phyloP scores from a whole-genome alignment of 441 rosid genomes.

The Eutrema salsugineum region DNA sequence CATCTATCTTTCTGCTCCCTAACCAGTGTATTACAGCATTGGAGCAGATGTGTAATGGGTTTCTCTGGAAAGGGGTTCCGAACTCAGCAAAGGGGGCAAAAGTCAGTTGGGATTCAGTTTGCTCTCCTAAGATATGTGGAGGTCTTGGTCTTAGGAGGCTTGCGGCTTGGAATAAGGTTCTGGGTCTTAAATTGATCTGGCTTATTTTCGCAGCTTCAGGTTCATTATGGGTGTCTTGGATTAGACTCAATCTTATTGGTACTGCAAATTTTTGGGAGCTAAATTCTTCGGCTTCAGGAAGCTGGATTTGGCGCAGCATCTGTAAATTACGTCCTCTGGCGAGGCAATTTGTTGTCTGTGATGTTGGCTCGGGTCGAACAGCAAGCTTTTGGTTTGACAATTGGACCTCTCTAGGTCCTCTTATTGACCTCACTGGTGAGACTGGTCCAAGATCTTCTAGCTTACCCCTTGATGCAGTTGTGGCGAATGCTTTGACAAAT shows the following conservation, averaged over 20 bases:
- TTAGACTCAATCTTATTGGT: not conserved
- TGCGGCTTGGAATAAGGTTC: not conserved
- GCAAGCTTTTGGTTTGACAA: no score
- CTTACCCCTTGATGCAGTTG: rapidly evolving
- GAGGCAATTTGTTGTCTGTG: no score
- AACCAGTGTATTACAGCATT: not conserved
- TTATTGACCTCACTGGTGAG: no score
- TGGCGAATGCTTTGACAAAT: no score
- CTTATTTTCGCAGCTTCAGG: not conserved
- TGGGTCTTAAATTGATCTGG: not conserved
- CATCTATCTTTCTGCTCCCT: not conserved
- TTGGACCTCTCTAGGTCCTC: no score
- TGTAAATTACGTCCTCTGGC: no score
- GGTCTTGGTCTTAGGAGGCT: not conserved
- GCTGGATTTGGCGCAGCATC: no score
- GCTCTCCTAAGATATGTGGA: not conserved
- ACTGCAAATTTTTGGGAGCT: no score
- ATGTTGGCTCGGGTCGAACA: no score
- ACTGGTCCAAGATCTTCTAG: no score
- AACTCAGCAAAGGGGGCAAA: not conserved
- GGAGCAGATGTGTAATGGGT: not conserved
- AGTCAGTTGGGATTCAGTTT: not conserved
- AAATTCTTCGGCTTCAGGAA: no score
- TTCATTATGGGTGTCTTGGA: not conserved
- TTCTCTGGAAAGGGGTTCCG: not conserved